phyloP scores from a whole-genome alignment of 768 basidiomycete species.

The Glaciozyma martinii region DNA sequence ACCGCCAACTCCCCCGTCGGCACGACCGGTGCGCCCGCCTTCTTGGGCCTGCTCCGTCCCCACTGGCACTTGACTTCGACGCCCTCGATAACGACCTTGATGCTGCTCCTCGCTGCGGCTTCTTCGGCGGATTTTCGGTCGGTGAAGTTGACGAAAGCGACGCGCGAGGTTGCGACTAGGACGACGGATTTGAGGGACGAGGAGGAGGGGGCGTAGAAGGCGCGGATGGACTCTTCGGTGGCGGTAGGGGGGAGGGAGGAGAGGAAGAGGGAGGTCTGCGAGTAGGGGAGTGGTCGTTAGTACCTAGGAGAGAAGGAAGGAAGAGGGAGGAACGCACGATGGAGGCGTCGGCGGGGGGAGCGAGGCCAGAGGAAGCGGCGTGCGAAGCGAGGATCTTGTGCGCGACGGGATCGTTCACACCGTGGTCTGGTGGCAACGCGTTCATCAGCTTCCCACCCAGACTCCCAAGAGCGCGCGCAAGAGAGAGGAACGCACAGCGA shows the following conservation, averaged over 20 bases:
- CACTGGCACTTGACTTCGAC: conserved; percentile 68
- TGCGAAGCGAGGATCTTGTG: conserved; percentile 73
- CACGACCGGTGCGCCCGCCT: conserved; percentile 44
- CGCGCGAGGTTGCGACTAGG: conserved; percentile 72
- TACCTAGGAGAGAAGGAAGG: background rate
- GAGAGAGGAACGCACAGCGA: conserved; percentile 48
- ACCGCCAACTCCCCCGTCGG: conserved; percentile 43
- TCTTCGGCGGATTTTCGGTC: conserved; percentile 71
- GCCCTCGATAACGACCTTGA: conserved; percentile 76
- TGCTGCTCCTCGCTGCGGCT: conserved; percentile 82
- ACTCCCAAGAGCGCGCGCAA: background rate
- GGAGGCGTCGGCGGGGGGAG: conserved; percentile 75
- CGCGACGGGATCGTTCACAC: conserved; percentile 86
- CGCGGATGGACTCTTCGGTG: conserved; percentile 38
- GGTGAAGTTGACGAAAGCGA: conserved; percentile 88
- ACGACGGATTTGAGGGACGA: conserved; percentile 70
- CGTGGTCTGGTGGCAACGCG: conserved; percentile 46
- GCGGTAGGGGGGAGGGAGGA: conserved; percentile 52
- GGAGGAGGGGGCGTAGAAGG: conserved; percentile 45
- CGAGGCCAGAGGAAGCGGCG: conserved; percentile 71
- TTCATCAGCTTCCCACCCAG: background rate
- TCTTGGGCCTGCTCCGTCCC: conserved; percentile 61
- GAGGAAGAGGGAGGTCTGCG: conserved; percentile 72
- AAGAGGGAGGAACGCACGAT: conserved; percentile 56
- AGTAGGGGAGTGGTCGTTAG: background rate